Base-by-base conservation (phyloP, 78 protist genomes). In the Parvularia atlantis region DNA sequence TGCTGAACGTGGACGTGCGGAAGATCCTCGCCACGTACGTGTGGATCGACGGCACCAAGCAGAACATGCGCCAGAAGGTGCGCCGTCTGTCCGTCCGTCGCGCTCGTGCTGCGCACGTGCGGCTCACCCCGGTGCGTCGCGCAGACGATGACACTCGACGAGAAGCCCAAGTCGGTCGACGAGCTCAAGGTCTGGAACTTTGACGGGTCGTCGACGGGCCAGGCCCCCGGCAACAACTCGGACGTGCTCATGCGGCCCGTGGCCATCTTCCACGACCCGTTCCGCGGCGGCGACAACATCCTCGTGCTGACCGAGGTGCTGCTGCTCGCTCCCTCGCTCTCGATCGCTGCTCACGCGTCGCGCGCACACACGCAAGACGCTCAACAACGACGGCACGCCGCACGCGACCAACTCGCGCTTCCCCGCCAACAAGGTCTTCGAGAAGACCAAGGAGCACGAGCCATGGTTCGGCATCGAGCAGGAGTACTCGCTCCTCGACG, bases 391-490 rank as follows among this genome's bases (percentile, higher is more conserved):
- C 14, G 54, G 54, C 54, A 17, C n/a, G n/a, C n/a, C n/a, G n/a
- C 4, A 3, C 41, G 64, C 26, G 31, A 40, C 24, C 54, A 76
- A 76, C 69, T 58, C 77, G 46, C 82, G 84, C 66, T 26, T 10
- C 9, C 5, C 0, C 20, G 84, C 85, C 26, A 43, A 4, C 28
- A 7, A 48, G 40, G 19, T 69, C 65, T 63, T 84, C 50, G 58
- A 26, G 44, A 26, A 10, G 46, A 35, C 0, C 59, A 11, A 4
- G 57, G 77, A 37, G 30, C 53, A 60, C 50, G 46, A 66, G n/a
- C 84, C 84, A 33, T 82, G 88, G 95, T 90, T 72, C 76, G 95
- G 95, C 17, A 53, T 90, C n/a, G 94, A 89, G 84, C 94, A 89
- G 79, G 94, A 78, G 81, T 78, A 82, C 84, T 66, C 81, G 11